phyloP scores from a whole-genome alignment of 257 asterid genomes.

The Solanum peruvianum region DNA sequence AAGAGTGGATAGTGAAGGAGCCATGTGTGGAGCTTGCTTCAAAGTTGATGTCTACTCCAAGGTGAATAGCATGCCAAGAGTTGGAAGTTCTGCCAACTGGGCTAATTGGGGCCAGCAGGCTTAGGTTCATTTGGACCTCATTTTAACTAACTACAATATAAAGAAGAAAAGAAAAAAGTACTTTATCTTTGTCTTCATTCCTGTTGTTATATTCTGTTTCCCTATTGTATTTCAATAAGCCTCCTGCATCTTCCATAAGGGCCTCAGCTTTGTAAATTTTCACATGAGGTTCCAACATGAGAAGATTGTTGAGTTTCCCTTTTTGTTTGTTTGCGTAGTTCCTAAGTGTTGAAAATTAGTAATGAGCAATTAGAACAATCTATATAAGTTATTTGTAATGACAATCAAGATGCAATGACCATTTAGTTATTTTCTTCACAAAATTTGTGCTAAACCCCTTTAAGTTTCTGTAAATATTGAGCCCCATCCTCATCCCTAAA shows the following conservation, averaged over 20 bases:
- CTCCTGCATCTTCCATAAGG: background rate
- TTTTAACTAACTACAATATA: background rate
- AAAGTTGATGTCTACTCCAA: conserved; percentile 65
- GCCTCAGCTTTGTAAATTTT: background rate
- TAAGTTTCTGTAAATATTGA: background rate
- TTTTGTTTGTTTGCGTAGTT: background rate
- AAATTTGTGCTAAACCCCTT: background rate
- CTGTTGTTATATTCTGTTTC: background rate
- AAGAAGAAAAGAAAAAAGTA: background rate
- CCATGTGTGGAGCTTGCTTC: conserved; percentile 82
- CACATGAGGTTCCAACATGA: background rate
- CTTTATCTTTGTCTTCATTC: background rate
- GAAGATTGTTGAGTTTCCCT: background rate
- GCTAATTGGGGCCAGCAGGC: conserved; percentile 47
- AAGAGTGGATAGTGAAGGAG: conserved; percentile 88
- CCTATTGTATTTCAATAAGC: background rate
- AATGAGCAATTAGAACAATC: background rate
- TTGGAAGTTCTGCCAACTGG: conserved; percentile 95
- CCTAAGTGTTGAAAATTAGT: background rate
- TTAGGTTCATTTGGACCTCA: background rate
- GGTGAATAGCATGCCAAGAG: conserved; percentile 86
- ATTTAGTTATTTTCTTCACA: background rate
- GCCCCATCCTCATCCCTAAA: background rate
- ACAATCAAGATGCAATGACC: background rate
- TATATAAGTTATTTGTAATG: background rate